A percentile compares a stretch with the other conserved stretches of the same genome.
These are phyloP conservation scores for Neopestalotiopsis clavispora DNA, from an alignment of 2,329 filamentous ascomycete species.

Conservation along the genomic window DNA sequence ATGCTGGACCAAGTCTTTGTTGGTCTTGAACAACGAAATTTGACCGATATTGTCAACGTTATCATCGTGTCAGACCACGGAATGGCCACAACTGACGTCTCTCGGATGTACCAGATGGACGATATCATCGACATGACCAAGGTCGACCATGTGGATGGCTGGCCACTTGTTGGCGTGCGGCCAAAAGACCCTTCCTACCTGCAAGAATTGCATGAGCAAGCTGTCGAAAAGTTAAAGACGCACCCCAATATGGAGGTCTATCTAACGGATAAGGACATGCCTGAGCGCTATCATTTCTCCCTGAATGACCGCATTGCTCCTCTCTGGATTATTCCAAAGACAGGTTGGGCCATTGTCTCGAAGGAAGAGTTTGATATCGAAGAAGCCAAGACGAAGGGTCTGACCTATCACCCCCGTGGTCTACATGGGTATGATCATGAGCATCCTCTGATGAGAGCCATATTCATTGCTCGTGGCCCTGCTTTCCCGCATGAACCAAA, in stretches of 20 bases:
- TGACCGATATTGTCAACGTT: conserved; percentile 89
- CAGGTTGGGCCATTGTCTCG: conserved; percentile 90
- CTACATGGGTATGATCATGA: conserved; percentile 96
- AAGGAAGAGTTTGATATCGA: conserved; percentile 78
- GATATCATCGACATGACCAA: conserved; percentile 80
- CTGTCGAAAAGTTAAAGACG: conserved; percentile 59
- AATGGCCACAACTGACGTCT: conserved; percentile 90
- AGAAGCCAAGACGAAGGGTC: conserved; percentile 65
- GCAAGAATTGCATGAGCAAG: conserved; percentile 67
- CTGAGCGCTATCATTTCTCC: conserved; percentile 87
- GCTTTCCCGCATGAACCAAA: conserved; percentile 88
- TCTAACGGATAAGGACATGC: conserved; percentile 86
- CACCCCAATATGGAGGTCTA: conserved; percentile 85
- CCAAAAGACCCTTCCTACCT: conserved; percentile 74
- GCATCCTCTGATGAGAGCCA: conserved; percentile 93
- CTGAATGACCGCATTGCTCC: conserved; percentile 90
- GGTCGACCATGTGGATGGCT: conserved; percentile 87
- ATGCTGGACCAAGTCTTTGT: conserved; percentile 81
- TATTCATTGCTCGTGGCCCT: conserved; percentile 90
- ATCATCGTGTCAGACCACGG: conserved; percentile 97
- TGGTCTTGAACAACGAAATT: conserved; percentile 79
- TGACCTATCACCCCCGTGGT: conserved; percentile 79
- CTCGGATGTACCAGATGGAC: conserved; percentile 85
- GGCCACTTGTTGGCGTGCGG: conserved; percentile 89
- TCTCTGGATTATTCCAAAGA: conserved; percentile 89